phyloP scores from a whole-genome alignment of 192 early-diverging fungal genomes.

The Coemansia sp. region DNA sequence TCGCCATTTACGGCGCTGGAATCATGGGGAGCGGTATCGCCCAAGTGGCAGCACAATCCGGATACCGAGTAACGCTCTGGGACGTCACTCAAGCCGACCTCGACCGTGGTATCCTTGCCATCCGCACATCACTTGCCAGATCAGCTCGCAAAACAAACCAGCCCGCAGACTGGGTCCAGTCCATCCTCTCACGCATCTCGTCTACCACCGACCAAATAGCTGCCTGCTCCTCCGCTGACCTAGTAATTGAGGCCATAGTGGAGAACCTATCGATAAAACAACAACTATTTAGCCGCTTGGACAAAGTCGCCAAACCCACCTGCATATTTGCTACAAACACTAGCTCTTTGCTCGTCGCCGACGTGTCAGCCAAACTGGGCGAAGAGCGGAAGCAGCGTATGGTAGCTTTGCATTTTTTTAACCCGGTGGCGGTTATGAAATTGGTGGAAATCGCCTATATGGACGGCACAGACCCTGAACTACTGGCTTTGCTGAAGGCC shows the following conservation, averaged over 20 bases:
- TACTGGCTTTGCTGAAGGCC: slow-evolving; percentile 45
- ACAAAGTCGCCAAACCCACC: slow-evolving; percentile 63
- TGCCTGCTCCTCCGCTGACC: slow-evolving; percentile 64
- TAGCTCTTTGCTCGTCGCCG: slow-evolving; percentile 75
- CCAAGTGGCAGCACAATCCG: slow-evolving; percentile 77
- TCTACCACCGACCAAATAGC: slow-evolving; percentile 63
- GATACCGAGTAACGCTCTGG: slow-evolving; percentile 76
- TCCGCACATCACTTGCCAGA: slow-evolving; percentile 69
- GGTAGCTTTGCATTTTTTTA: slow-evolving; percentile 67
- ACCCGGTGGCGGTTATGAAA: slow-evolving; percentile 67
- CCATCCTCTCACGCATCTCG: slow-evolving; percentile 62
- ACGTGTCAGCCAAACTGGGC: slow-evolving; percentile 57
- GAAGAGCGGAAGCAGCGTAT: slow-evolving; percentile 25
- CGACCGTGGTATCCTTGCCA: slow-evolving; percentile 74
- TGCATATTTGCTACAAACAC: slow-evolving; percentile 90
- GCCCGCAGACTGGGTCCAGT: slow-evolving; percentile 67
- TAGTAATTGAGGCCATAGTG: slow-evolving; percentile 90
- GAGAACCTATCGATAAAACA: slow-evolving; percentile 84
- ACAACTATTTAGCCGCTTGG: slow-evolving; percentile 66
- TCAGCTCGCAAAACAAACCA: slow-evolving; percentile 79
- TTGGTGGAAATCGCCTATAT: slow-evolving; percentile 63
- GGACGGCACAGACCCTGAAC: slow-evolving; percentile 29
- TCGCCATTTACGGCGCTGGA: slow-evolving; percentile 81
- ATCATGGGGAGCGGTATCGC: slow-evolving; percentile 82
- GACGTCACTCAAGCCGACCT: slow-evolving; percentile 69